Evolutionary conservation across 2,329 filamentous ascomycete species (phyloP), one percentile per base, ranked within the genome.

Genomic region (Fusarium mexicanum): DNA sequence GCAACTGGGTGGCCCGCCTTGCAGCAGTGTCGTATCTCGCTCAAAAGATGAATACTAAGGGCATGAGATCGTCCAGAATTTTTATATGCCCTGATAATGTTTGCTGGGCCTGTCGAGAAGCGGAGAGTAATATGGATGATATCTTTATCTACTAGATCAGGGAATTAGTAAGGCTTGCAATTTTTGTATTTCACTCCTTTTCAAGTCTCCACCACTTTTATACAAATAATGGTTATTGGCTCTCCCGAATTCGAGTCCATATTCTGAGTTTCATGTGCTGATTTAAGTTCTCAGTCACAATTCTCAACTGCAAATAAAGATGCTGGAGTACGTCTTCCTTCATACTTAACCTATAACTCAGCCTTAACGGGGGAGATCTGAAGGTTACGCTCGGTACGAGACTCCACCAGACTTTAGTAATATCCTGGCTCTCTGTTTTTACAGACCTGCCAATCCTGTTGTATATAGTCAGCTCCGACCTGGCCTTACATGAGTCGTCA

Each of bases 31-130:
- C n/a, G 1, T 44, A 24, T 18, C n/a, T 44, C 5, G 43, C 43
- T 8, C n/a, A 24, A 40, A 40, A 24, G n/a, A 24, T 44, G 16
- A 1, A 1, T 2, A 18, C 16, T 0, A 44, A 44, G 6, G n/a
- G 18, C 6, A 24, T 44, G n/a, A 44, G 43, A 5, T 18, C 43
- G 0, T 44, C n/a, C 7, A 24, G 43, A 12, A 44, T 44, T 16
- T 44, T 18, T 3, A 24, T 44, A 8, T 24, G 43, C 17, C n/a
- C 43, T 18, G n/a, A 44, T 18, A 44, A 44, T 14, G 16, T 12
- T 44, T 44, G 43, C 16, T 24, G n/a, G 43, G 43, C n/a, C 3
- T 44, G 43, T 16, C n/a, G 4, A 44, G 43, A 18, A 18, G 43
- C n/a, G 10, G 2, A 44, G 16, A 44, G n/a, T 5, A 44, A 24